Conservation (phyloP, 1,284 basidiomycete genomes). For the Naganishia sp. region DNA sequence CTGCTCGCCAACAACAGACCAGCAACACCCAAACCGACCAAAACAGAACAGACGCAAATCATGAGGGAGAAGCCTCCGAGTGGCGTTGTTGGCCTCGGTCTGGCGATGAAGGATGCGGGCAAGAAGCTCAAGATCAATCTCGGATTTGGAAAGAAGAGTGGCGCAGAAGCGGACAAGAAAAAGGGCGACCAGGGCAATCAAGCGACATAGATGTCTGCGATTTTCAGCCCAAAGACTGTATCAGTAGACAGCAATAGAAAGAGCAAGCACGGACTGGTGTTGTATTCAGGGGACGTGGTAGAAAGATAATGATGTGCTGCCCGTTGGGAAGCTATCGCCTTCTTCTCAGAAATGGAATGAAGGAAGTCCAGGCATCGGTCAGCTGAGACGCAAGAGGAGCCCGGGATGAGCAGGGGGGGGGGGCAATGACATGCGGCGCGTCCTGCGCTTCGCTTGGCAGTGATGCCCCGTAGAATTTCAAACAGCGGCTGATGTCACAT, state of each 20-base stretch:
- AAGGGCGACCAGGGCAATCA: constrained; percentile 10
- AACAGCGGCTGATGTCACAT: no score
- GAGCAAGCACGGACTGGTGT: background rate
- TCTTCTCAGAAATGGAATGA: no score
- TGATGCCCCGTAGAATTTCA: no score
- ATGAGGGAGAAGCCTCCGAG: constrained; percentile 29
- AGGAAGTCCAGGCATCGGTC: no score
- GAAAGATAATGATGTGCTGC: no score
- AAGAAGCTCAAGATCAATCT: constrained; percentile 72
- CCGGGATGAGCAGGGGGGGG: no score
- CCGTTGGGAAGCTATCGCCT: no score
- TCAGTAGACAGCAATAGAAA: background rate
- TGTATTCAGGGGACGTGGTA: background rate
- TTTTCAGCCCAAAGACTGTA: background rate
- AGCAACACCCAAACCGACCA: constrained; percentile 34
- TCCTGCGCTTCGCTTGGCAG: no score
- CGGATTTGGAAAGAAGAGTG: constrained; percentile 32
- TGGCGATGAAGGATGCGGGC: constrained; percentile 64
- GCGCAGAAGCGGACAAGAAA: constrained; percentile 17
- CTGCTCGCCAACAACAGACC: constrained; percentile 58
- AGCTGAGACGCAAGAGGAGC: no score
- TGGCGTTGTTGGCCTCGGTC: constrained; percentile 41
- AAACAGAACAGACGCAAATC: constrained; percentile 21
- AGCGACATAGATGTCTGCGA: background rate
- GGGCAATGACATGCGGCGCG: no score